A percentile compares a stretch with the other conserved stretches of the same genome.
phyloP scores from a whole-genome alignment of 179 eudicot species.

The Pouteria campechiana region DNA sequence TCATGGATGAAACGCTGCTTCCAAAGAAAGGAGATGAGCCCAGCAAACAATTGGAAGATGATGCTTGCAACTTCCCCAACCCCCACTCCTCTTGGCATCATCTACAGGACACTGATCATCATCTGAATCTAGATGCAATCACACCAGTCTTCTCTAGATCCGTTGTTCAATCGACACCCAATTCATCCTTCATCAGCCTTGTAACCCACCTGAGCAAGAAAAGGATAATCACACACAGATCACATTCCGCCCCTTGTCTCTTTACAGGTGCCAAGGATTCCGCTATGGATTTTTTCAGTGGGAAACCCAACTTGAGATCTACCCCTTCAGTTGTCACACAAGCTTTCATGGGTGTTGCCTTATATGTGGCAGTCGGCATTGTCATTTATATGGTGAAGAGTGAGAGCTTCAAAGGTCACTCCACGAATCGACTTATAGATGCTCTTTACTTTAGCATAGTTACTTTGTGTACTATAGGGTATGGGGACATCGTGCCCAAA shows the following conservation, averaged over 20 bases:
- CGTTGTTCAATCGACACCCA: slow-evolving; percentile 8
- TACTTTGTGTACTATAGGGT: slow-evolving; percentile 53
- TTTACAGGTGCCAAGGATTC: slow-evolving; percentile 19
- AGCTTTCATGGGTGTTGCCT: slow-evolving; percentile 26
- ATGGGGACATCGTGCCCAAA: slow-evolving; percentile 55
- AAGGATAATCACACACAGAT: slow-evolving; percentile 12
- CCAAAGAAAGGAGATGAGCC: slow-evolving; percentile 5
- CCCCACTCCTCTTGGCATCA: background rate
- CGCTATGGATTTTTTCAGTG: slow-evolving; percentile 4
- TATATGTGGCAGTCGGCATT: slow-evolving; percentile 23
- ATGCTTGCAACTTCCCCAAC: background rate
- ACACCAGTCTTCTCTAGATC: slow-evolving; percentile 10
- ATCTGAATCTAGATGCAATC: background rate
- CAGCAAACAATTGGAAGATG: background rate
- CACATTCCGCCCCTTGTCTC: slow-evolving; percentile 45
- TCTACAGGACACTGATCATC: slow-evolving; percentile 2
- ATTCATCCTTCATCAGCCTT: slow-evolving; percentile 9
- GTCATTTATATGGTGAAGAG: slow-evolving; percentile 17
- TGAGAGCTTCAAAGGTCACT: slow-evolving; percentile 19
- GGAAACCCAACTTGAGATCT: slow-evolving; percentile 8
- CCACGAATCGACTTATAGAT: slow-evolving; percentile 33
- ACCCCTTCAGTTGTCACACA: slow-evolving; percentile 25
- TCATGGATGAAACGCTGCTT: slow-evolving; percentile 12
- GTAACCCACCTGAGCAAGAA: slow-evolving; percentile 13
- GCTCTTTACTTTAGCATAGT: slow-evolving; percentile 54